Conservation (phyloP, 345 rosid genomes). For the Hibiscus mutabilis region DNA sequence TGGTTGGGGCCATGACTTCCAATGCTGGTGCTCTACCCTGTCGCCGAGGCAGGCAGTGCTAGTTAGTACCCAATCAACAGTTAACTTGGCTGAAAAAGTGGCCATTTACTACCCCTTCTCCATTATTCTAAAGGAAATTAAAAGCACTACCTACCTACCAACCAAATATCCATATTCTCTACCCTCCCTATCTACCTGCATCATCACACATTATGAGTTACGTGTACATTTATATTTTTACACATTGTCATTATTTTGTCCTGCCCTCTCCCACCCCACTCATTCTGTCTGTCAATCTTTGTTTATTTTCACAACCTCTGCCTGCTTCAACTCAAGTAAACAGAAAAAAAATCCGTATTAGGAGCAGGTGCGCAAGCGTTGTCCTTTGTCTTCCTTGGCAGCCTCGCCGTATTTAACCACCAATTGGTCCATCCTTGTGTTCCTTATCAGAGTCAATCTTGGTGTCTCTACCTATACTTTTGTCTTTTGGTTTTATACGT, state of each 20-base stretch:
- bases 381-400: conserved; percentile 18
- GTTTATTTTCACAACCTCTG: conserved; percentile 56
- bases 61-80: conserved; percentile 3
- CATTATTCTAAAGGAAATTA: background rate
- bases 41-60: conserved; percentile 54
- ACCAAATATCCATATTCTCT: conserved; percentile 9
- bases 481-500: conserved; percentile 20
- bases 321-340: conserved; percentile 38
- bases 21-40: conserved; percentile 68
- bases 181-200: conserved; percentile 10
- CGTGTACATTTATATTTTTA: conserved; percentile 45
- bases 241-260: conserved; percentile 29
- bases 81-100: conserved; percentile 18
- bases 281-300: background rate
- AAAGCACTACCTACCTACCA: conserved; percentile 6
- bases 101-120: conserved; percentile 15
- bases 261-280: background rate
- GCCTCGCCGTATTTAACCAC: conserved; percentile 14
- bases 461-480: conserved; percentile 15
- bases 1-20: conserved; percentile 71
- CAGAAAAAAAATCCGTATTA: conserved; percentile 9
- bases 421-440: background rate
- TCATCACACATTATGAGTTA: conserved; percentile 31
- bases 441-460: conserved; percentile 13
- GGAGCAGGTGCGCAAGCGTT: conserved; percentile 74